Evolutionary conservation across 2,329 filamentous ascomycete genomes (phyloP), one percentile per base, ranked within the genome.

Genomic region (Aspergillus persii): DNA sequence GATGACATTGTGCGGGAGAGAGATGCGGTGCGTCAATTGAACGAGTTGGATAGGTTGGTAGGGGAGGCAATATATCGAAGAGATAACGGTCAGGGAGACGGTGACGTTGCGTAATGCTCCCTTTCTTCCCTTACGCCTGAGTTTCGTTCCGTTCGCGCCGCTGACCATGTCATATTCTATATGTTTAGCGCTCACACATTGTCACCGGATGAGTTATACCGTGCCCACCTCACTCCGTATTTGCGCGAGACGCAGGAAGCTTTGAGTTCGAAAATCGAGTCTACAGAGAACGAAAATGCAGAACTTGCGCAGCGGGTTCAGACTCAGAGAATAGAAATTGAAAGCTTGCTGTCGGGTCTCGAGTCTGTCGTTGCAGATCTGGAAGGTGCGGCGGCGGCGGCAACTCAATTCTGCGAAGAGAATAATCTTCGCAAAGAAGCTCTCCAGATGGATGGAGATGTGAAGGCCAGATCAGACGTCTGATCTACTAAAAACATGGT

Each of bases 1-100:
- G 84, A 86, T n/a, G 79, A 81, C 50, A 85, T 88, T 57, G 65
- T 88, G 60, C 71, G 71, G 31, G 82, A 86, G 65, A 73, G 85
- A 54, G 77, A 84, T 59, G 85, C 86, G 1, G 77, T 88, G 5
- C 71, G 76, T 60, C 79, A 82, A 26, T 73, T 89, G 62, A 88
- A 88, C 69, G 83, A 84, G 57, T 74, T 88, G 63, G 86, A 89
- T 68, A 75, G 80, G 41, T 75, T 86, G 62, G 81, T 88, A 30
- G 81, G 80, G 30, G 85, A 87, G 62, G 86, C 85, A 9, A 82
- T 79, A 66, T 70, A 73, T 63, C 76, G 84, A 63, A 85, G 80
- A 71, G 79, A 79, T 67, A 78, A 61, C 39, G 71, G 54, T 61
- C 72, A 67, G 67, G 77, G 54, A 67, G 74, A 62, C 73, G 73